Evolutionary conservation across 2,329 filamentous ascomycete species (phyloP).

Genomic region (Sphaerostilbella broomeana): DNA sequence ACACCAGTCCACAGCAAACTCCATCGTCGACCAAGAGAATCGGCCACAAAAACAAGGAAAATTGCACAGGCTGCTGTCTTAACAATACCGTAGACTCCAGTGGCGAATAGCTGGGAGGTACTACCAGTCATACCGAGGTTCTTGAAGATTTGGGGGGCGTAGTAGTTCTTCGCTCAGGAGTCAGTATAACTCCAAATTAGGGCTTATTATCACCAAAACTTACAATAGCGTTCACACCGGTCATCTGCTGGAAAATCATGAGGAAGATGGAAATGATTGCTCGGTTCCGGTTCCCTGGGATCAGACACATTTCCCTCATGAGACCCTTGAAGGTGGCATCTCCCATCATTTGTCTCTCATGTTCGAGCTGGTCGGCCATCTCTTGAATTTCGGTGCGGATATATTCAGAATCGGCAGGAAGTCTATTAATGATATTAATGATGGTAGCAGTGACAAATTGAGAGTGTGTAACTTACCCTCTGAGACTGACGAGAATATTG

Average conservation of each 20-base stretch:
- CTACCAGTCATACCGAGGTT: conserved; percentile 54
- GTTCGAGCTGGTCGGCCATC: conserved; percentile 54
- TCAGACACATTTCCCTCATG: conserved; percentile 57
- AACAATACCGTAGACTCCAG: conserved; percentile 66
- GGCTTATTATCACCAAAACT: conserved; percentile 34
- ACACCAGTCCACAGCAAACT: conserved; percentile 59
- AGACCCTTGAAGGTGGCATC: conserved; percentile 49
- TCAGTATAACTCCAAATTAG: not conserved
- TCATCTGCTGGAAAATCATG: conserved; percentile 68
- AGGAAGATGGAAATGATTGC: conserved; percentile 54
- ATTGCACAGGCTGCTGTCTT: conserved; percentile 58
- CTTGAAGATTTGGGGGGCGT: conserved; percentile 62
- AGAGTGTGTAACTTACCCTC: conserved; percentile 23
- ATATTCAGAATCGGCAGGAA: conserved; percentile 49
- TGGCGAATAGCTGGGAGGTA: conserved; percentile 59
- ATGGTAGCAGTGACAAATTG: not conserved
- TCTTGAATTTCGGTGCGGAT: conserved; percentile 53
- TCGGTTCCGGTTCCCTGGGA: conserved; percentile 56
- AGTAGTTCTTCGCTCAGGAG: conserved; percentile 47
- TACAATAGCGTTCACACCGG: conserved; percentile 47
- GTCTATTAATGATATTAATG: conserved; percentile 22
- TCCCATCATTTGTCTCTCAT: conserved; percentile 52
- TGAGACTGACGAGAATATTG: conserved; percentile 46
- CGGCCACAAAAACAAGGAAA: conserved; percentile 62
- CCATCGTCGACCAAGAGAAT: conserved; percentile 58